Evolutionary conservation across 805 yeast genomes (phyloP), one percentile per base, ranked within the genome.

Genomic region (Yamadazyma sp.): DNA sequence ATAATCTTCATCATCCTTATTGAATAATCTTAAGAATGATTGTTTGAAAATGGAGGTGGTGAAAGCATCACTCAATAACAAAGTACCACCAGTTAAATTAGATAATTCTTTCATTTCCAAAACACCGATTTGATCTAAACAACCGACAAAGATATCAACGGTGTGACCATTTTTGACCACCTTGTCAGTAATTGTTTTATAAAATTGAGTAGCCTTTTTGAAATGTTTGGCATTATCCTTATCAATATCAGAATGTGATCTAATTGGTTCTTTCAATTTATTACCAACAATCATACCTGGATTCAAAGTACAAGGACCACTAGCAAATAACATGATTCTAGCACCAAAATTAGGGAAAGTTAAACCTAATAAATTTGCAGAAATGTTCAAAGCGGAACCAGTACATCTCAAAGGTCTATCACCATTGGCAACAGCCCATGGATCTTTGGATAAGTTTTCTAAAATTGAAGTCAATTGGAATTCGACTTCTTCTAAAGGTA

Each of bases 251-350:
- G 76, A 75, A 50, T 80, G 86, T 0, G 85, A 78, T 60, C 87
- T 69, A 29, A 80, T 61, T 5, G 86, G 81, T 38, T 77, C 82
- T 46, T 75, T 79, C 38, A 79, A 60, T 17, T 62, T 57, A n/a
- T 68, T 58, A 6, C 72, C 71, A 8, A 80, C 85, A 22, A 81
- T 74, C 24, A 60, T 50, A 2, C 86, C 87, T 2, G 83, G 82
- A 1, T 86, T 86, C 41, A 60, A 59, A 0, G 86, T 81, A 45
- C 82, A 75, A 5, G 82, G 78, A 1, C 86, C 86, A 35, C 91
- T 94, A 26, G 95, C 80, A 54, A 93, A 93, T 40, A 93, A 70
- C 70, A 87, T 80, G 49, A 93, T 73, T 58, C 97, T 80, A 19
- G 79, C 83, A 4, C 74, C 50, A 47, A 80, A 80, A 20, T 45